Percentiles rank a stretch among this genome's conserved stretches.
These are phyloP conservation scores for Colletotrichum trifolii DNA, from an alignment of 2,329 filamentous ascomycete species.

Conservation along the genomic window DNA sequence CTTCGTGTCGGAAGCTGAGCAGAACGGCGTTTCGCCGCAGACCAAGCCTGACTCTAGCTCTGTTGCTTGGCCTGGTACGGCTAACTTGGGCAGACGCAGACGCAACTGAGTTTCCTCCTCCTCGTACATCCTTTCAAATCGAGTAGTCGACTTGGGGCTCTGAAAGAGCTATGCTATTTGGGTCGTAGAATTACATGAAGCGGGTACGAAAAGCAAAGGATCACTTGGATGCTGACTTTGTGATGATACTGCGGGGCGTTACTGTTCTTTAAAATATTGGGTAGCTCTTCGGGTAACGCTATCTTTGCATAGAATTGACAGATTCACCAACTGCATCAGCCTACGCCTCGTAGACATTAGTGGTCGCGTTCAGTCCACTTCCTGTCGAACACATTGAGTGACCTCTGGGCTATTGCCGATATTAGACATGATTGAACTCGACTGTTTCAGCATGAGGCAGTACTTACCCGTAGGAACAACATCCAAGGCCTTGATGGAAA, in stretches of 20 bases:
- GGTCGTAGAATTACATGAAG: too few relatives aligned
- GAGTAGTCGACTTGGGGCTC: too few relatives aligned
- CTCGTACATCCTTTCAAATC: too few relatives aligned
- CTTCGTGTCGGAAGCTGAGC: neutral
- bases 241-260: too few relatives aligned
- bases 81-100: neutral
- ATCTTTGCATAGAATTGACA: too few relatives aligned
- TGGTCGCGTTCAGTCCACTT: conserved; percentile 40
- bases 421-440: neutral
- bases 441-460: neutral
- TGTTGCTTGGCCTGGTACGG: neutral
- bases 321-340: too few relatives aligned
- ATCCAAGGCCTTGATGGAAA: conserved; percentile 56
- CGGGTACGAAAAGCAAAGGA: too few relatives aligned
- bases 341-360: neutral
- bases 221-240: too few relatives aligned
- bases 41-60: neutral
- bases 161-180: too few relatives aligned
- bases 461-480: conserved; percentile 51
- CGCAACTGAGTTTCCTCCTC: neutral
- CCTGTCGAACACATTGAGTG: conserved; percentile 46
- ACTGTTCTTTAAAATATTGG: too few relatives aligned
- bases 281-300: too few relatives aligned
- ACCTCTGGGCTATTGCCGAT: conserved; percentile 41
- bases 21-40: neutral